Percentiles rank a stretch among this genome's conserved stretches.
Evolutionary conservation across 495 filamentous ascomycete genomes (phyloP).

Genomic region (Sabuloglossum arenarium): DNA sequence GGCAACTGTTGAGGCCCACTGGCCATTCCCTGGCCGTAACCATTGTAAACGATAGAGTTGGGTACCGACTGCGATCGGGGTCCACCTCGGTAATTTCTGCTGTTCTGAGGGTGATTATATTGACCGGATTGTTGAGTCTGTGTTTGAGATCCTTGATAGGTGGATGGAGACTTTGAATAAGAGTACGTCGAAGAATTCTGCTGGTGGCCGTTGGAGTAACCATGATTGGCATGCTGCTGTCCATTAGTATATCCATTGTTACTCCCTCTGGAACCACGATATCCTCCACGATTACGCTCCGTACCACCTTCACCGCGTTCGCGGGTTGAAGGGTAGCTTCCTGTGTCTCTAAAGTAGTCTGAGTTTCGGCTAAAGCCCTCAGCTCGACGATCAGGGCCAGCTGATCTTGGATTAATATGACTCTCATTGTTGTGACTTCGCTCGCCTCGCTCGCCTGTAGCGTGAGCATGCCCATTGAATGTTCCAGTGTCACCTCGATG

Average conservation of each 20-base stretch:
- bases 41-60: conserved; percentile 17
- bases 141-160: conserved; percentile 3
- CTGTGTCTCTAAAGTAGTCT: background rate
- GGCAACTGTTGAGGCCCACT: conserved; percentile 10
- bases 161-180: conserved; percentile 1
- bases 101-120: background rate
- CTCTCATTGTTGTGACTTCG: background rate
- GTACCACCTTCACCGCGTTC: conserved; percentile 28
- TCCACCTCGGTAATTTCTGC: conserved; percentile 7
- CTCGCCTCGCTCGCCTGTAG: background rate
- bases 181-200: conserved; percentile 4
- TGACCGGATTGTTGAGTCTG: background rate
- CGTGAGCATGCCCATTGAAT: background rate
- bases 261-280: conserved; percentile 29
- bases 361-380: background rate
- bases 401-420: conserved; percentile 8
- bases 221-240: background rate
- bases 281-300: conserved; percentile 32
- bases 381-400: conserved; percentile 21
- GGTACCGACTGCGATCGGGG: conserved; percentile 29
- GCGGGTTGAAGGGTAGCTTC: conserved; percentile 3
- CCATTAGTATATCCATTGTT: conserved; percentile 12
- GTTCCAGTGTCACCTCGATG: conserved; percentile 1
- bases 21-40: conserved; percentile 15
- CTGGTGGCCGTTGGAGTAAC: conserved; percentile 26